Percentiles rank a stretch among this genome's conserved stretches.
phyloP scores from a whole-genome alignment of 2,329 filamentous ascomycete genomes.

The Gnomoniopsis sp. region DNA sequence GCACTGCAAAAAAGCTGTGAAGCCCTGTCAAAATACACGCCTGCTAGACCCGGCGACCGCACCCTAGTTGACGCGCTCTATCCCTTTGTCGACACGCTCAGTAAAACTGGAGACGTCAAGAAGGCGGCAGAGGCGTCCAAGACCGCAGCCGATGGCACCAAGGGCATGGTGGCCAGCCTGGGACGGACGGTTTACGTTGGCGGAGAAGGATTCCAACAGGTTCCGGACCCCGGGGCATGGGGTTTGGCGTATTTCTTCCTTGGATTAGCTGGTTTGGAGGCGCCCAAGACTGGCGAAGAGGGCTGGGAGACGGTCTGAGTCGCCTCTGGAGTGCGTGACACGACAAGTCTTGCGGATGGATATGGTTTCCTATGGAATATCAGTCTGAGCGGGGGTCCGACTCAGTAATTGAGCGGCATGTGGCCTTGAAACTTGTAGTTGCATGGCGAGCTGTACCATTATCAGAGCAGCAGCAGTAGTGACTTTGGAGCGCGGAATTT shows the following conservation, averaged over 20 bases:
- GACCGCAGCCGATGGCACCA: slow-evolving; percentile 76
- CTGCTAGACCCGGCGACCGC: slow-evolving; percentile 82
- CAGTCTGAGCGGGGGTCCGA: background rate
- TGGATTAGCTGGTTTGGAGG: slow-evolving; percentile 63
- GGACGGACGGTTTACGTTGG: slow-evolving; percentile 82
- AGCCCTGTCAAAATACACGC: slow-evolving; percentile 78
- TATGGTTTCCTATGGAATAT: background rate
- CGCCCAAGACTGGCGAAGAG: slow-evolving; percentile 31
- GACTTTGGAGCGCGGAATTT: background rate
- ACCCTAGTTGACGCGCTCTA: slow-evolving; percentile 87
- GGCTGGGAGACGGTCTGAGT: slow-evolving; percentile 30
- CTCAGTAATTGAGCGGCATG: background rate
- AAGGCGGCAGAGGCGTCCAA: slow-evolving; percentile 73
- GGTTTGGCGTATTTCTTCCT: slow-evolving; percentile 75
- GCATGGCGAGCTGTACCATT: background rate
- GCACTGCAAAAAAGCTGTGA: slow-evolving; percentile 70
- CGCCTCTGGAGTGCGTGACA: background rate
- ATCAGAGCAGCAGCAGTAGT: background rate
- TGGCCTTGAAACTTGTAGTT: background rate
- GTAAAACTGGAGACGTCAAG: slow-evolving; percentile 60
- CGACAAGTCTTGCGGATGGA: background rate
- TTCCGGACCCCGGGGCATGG: slow-evolving; percentile 68
- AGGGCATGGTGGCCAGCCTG: slow-evolving; percentile 86
- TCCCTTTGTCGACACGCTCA: slow-evolving; percentile 77
- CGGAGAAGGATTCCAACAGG: slow-evolving; percentile 67